phyloP scores from a whole-genome alignment of 2,329 filamentous ascomycete genomes.

The Mycosphaerella sp. region DNA sequence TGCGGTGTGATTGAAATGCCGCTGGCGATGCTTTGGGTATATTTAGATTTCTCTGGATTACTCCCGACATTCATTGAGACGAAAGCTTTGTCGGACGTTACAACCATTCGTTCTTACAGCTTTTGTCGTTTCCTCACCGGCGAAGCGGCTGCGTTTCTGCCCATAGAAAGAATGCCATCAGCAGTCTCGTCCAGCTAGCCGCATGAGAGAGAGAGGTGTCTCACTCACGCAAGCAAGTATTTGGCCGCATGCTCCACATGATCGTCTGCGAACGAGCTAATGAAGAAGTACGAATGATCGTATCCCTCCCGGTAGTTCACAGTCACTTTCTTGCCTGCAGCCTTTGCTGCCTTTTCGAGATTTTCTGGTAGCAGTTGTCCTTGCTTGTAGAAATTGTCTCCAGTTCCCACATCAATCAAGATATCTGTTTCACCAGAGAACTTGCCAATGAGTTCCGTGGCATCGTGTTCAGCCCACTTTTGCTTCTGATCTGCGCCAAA shows the following conservation, averaged over 20 bases:
- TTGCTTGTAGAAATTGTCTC: constrained; percentile 95
- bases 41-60: too few species aligned
- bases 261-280: constrained; percentile 82
- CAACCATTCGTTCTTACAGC: constrained; percentile 4
- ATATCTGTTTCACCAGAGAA: constrained; percentile 69
- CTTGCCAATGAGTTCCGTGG: constrained; percentile 76
- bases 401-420: constrained; percentile 87
- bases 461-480: constrained; percentile 84
- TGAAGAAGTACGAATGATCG: constrained; percentile 97
- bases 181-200: constrained; percentile 3
- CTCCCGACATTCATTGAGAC: too few species aligned
- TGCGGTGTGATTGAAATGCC: too few species aligned
- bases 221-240: constrained; percentile 49
- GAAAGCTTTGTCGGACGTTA: constrained; percentile 1
- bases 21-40: too few species aligned
- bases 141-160: constrained; percentile 5
- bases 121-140: constrained; percentile 11
- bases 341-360: constrained; percentile 71
- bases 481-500: constrained; percentile 66
- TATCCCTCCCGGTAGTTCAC: constrained; percentile 85
- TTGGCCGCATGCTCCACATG: constrained; percentile 90
- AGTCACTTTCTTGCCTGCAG: constrained; percentile 65
- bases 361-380: constrained; percentile 92
- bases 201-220: constrained; percentile 4
- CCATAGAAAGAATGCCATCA: constrained; percentile 13